Evolutionary conservation across 2,329 filamentous ascomycete genomes (phyloP).

Genomic region (Exophiala sideris): DNA sequence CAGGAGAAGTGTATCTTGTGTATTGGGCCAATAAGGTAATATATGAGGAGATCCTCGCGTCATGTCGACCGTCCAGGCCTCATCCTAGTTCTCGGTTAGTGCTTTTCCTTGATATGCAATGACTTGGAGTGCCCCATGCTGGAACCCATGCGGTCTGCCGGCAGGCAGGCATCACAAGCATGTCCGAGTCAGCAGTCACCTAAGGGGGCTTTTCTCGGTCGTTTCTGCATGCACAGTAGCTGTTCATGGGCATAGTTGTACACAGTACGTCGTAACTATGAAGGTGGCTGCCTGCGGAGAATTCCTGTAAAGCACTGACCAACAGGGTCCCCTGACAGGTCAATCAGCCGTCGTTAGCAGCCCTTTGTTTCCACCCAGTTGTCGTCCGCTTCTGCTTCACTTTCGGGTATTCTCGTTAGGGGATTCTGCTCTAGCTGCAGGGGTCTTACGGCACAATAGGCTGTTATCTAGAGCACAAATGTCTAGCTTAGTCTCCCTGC

Average conservation of each 20-base stretch:
- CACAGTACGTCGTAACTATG: background rate
- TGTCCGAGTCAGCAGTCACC: background rate
- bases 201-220: background rate
- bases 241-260: background rate
- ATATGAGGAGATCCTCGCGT: background rate
- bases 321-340: constrained; percentile 1
- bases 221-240: constrained; percentile 10
- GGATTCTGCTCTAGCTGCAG: constrained; percentile 4
- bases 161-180: constrained; percentile 7
- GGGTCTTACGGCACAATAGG: constrained; percentile 7
- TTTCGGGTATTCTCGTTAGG: background rate
- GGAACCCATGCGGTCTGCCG: constrained; percentile 9
- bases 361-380: background rate
- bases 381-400: background rate
- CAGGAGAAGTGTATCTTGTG: background rate
- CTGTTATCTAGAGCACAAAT: constrained; percentile 1
- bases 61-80: background rate
- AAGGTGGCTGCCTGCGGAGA: constrained; percentile 17
- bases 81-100: background rate
- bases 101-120: constrained; percentile 1
- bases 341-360: background rate
- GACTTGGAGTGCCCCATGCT: constrained; percentile 1
- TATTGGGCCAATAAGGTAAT: too few species aligned
- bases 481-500: too few species aligned
- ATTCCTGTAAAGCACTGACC: constrained; percentile 16